Conservation (phyloP, 2,329 filamentous ascomycete genomes). For the Fusarium bactridioides region DNA sequence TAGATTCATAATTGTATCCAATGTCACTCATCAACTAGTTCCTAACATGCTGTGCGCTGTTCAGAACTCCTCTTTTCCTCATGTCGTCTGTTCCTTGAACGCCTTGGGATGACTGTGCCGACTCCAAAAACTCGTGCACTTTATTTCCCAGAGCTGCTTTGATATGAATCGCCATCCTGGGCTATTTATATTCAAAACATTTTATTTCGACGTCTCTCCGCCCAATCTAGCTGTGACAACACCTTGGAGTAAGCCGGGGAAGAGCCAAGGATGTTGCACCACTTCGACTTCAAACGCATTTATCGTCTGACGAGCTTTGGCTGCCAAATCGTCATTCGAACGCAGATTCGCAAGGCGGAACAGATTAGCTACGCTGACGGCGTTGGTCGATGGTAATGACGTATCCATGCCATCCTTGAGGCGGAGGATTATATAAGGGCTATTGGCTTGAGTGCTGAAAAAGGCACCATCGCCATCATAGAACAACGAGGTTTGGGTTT, state of each 20-base stretch:
- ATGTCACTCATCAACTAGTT: neutral
- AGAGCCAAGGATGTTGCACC: slow-evolving; percentile 91
- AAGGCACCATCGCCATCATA: slow-evolving; percentile 76
- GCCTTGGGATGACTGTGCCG: slow-evolving; percentile 1
- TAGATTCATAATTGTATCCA: neutral
- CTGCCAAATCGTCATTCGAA: slow-evolving; percentile 68
- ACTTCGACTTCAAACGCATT: slow-evolving; percentile 91
- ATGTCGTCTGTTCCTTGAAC: neutral
- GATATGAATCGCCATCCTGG: slow-evolving; percentile 32
- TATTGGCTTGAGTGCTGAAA: slow-evolving; percentile 72
- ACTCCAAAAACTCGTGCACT: neutral
- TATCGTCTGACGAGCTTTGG: slow-evolving; percentile 75
- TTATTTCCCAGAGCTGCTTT: neutral
- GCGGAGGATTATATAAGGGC: slow-evolving; percentile 78
- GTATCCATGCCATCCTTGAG: slow-evolving; percentile 97
- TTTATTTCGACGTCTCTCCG: slow-evolving; percentile 53
- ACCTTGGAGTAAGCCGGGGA: slow-evolving; percentile 78
- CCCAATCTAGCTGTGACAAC: slow-evolving; percentile 81
- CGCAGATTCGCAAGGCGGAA: slow-evolving; percentile 79
- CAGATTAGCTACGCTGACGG: slow-evolving; percentile 85
- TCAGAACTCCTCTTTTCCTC: neutral
- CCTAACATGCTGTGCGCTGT: neutral
- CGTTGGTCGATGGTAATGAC: slow-evolving; percentile 88
- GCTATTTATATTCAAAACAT: slow-evolving; percentile 38
- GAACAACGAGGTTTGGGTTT: slow-evolving; percentile 78